Base-by-base conservation (phyloP, 2,329 filamentous ascomycete species). In the Aspergillus tanneri region DNA sequence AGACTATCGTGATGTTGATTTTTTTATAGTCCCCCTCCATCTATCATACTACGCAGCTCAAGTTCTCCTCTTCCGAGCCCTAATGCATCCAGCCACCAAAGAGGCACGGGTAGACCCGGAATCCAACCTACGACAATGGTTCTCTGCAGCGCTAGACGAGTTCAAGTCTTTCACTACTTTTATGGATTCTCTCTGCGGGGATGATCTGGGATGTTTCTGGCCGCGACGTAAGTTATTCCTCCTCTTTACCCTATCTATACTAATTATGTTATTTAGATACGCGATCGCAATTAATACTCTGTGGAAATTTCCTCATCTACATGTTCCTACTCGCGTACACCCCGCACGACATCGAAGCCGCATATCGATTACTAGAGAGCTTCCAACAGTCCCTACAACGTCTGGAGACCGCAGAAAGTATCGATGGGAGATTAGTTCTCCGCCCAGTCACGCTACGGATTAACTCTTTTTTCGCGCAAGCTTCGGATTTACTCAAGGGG, bases 281-380 rank as follows among this genome's bases (percentile, higher is more conserved):
- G 14, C 68, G 75, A 11, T 75, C 72, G 6, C 74, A 77, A 46
- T 59, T 77, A 0, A 75, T 77, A 3, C 61, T 76, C 0, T 74
- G 72, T 28, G 73, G 74, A 12, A 77, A 77, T 53, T 77, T 77
- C 43, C 63, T 77, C 39, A 74, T 77, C 21, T 76, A 76, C 49
- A 64, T 77, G 0, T 77, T 77, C 39, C 63, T 77, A 1, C 61
- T 75, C 3, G 73, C 74, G 0, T 68, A 71, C 0, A 56, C 65
- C 8, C 62, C 60, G 0, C 57, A 49, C 16, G 56, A 61, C 25
- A 58, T 62, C 2, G 47, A 50, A 25, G 39, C 40, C 4, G 52
- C 58, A 5, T 62, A 55, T 45, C 47, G 46, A 21, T 53, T 62
- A 3, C 45, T 62, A 8, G 57, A 58, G 25, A 56, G 45, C 3